phyloP scores from a whole-genome alignment of 768 basidiomycete species.

The Collybia nuda region DNA sequence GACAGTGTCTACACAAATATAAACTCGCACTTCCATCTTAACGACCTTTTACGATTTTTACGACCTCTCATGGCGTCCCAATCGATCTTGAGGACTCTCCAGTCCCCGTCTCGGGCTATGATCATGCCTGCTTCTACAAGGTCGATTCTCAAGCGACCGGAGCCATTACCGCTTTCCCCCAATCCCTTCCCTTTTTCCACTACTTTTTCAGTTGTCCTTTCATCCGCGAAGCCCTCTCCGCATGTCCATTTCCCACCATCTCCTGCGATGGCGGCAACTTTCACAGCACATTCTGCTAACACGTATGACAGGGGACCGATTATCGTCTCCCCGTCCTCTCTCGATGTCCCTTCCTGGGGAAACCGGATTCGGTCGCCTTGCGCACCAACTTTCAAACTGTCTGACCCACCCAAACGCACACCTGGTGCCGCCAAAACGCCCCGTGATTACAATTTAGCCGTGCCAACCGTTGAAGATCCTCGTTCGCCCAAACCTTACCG shows the following conservation, averaged over 20 bases:
- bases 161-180: slow-evolving; percentile 36
- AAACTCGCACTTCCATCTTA: slow-evolving; percentile 13
- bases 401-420: slow-evolving; percentile 27
- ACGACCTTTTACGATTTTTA: slow-evolving; percentile 20
- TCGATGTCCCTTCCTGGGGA: slow-evolving; percentile 54
- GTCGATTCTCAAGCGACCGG: slow-evolving; percentile 41
- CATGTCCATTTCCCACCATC: slow-evolving; percentile 72
- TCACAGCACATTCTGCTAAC: slow-evolving; percentile 54
- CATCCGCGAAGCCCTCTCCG: slow-evolving; percentile 34
- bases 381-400: slow-evolving; percentile 28
- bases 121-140: slow-evolving; percentile 24
- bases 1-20: slow-evolving; percentile 37
- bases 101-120: slow-evolving; percentile 29
- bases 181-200: slow-evolving; percentile 26
- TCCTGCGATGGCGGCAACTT: slow-evolving; percentile 54
- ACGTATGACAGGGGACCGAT: slow-evolving; percentile 69
- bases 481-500: slow-evolving; percentile 35
- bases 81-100: slow-evolving; percentile 34
- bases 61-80: slow-evolving; percentile 34
- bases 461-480: slow-evolving; percentile 33
- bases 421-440: not conserved
- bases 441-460: not conserved
- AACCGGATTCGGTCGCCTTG: slow-evolving; percentile 43
- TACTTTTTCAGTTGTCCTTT: slow-evolving; percentile 30
- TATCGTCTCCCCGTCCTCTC: slow-evolving; percentile 54